A percentile compares a stretch with the other conserved stretches of the same genome.
Conservation (phyloP, 306 rosid species). For the Sindora glabra region DNA sequence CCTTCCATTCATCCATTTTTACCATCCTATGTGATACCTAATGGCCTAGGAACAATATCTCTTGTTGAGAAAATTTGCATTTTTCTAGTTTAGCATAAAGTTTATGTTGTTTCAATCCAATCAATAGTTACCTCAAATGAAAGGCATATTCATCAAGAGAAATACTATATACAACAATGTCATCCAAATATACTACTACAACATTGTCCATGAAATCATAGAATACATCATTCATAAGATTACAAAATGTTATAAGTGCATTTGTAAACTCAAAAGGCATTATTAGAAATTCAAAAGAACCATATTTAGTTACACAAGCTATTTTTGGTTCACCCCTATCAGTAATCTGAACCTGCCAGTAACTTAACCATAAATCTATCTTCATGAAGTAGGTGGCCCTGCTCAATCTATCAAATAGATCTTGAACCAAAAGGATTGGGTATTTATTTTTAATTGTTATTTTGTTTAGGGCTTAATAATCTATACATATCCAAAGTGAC, state of each 20-base stretch:
- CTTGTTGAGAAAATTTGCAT: neutral
- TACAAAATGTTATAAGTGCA: constrained; percentile 2
- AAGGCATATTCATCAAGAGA: no score
- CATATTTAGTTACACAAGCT: neutral
- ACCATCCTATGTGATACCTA: neutral
- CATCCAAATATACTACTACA: no score
- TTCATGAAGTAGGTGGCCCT: neutral
- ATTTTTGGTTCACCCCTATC: neutral
- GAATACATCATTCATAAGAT: neutral
- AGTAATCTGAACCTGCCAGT: neutral
- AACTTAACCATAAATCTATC: neutral
- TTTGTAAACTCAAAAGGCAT: no score
- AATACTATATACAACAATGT: neutral
- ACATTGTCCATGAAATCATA: neutral
- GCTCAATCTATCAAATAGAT: neutral
- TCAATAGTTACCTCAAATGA: neutral
- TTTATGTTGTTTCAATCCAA: no score
- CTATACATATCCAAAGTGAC: no score
- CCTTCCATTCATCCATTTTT: neutral
- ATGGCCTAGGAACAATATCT: neutral
- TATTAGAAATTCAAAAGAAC: neutral
- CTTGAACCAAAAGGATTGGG: neutral
- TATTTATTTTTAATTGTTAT: no score
- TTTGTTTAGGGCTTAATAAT: no score
- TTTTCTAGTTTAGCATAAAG: no score